Evolutionary conservation across 179 eudicot genomes (phyloP).

Genomic region (Beta macrorhiza): DNA sequence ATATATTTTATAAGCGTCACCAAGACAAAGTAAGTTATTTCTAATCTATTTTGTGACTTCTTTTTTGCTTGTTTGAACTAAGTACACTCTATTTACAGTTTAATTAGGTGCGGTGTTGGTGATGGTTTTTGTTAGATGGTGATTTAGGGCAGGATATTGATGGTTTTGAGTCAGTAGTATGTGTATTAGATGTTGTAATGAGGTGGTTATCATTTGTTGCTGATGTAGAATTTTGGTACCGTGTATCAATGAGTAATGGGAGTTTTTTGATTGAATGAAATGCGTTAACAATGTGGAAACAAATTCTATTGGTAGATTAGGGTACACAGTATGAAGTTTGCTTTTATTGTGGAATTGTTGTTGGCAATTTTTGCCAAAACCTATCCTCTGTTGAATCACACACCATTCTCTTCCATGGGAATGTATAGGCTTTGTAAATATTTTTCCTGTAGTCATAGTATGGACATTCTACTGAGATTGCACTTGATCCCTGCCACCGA

Average conservation of each 20-base stretch:
- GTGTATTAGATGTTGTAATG: no score
- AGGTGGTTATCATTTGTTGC: neutral
- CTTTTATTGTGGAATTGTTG: neutral
- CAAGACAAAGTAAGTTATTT: conserved; percentile 63
- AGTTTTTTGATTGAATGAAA: neutral
- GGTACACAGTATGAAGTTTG: neutral
- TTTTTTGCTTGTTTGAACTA: conserved; percentile 7
- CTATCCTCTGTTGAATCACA: no score
- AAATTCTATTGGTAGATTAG: neutral
- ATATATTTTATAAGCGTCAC: conserved; percentile 85
- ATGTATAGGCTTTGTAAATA: neutral
- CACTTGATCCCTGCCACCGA: neutral
- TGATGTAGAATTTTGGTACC: neutral
- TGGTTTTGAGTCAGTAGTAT: no score
- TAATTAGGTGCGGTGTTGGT: neutral
- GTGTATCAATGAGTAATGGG: neutral
- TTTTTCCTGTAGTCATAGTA: neutral
- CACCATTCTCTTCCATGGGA: neutral
- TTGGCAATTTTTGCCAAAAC: neutral
- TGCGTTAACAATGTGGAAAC: neutral
- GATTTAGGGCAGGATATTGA: neutral
- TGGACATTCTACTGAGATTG: neutral
- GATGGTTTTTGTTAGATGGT: neutral
- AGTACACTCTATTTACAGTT: neutral
- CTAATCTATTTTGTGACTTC: conserved; percentile 4